Base-by-base conservation (phyloP, 2,329 filamentous ascomycete species). In the Penicillium sp. region DNA sequence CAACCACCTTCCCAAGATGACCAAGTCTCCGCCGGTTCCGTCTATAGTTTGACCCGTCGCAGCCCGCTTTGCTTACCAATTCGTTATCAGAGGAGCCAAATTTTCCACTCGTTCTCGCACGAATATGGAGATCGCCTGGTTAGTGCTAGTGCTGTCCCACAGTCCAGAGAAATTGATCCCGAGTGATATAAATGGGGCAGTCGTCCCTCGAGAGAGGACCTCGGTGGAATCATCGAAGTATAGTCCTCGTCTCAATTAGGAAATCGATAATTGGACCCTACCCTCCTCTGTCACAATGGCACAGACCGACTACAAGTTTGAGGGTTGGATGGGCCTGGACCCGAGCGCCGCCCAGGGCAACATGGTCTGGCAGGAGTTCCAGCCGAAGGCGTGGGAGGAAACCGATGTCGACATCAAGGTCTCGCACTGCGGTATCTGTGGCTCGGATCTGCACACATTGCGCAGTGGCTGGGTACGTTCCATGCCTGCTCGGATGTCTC, bases 371-470 rank as follows among this genome's bases (percentile, higher is more conserved):
- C 64, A 72, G 27, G 61, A 75, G 40, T 83, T 76, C 39, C 70
- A 80, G 61, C 80, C 80, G 25, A 84, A 84, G 69, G 63, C 67
- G n/a, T 84, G 79, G 76, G 75, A 80, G 30, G 81, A 84, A 58
- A 76, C 72, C 17, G 80, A 84, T 47, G 64, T 84, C 39, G 80
- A 84, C 54, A 82, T 84, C 51, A 73, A 79, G 56, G 65, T 84
- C 48, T 74, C 76, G 0, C 78, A 82, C 66, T 83, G 79, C 50
- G 80, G 81, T 45, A 75, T 85, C 48, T 85, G 81, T 57, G 81
- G 79, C 39, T 76, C 74, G 0, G 80, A 84, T 48, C 34, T 83
- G 23, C 79, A 82, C 60, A 73, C 65, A 3, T 64, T 82, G 3
- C 69, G 72, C 14, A 77, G 75, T 9, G 79, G 62, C 34, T 66